A percentile compares a stretch with the other conserved stretches of the same genome.
These are phyloP conservation scores for Lactifluus piperatus DNA, from an alignment of 768 basidiomycete species.

Conservation along the genomic window DNA sequence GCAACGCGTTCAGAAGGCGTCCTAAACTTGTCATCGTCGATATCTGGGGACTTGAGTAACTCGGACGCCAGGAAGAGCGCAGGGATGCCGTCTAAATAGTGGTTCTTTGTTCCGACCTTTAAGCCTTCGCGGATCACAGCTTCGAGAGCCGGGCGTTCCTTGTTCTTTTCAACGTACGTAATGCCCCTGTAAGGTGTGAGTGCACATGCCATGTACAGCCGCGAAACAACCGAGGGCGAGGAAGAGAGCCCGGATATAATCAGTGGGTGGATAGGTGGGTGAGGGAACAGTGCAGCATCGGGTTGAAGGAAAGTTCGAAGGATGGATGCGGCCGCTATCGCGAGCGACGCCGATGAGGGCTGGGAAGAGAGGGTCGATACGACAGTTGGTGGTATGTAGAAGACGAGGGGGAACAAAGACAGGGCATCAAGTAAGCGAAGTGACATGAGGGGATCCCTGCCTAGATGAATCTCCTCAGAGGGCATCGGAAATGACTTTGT, in stretches of 20 bases:
- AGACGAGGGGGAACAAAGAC: conserved; percentile 59
- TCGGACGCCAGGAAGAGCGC: conserved; percentile 49
- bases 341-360: conserved; percentile 32
- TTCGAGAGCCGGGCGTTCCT: conserved; percentile 47
- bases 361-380: conserved; percentile 37
- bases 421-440: conserved; percentile 69
- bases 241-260: conserved; percentile 29
- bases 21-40: conserved; percentile 30
- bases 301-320: conserved; percentile 42
- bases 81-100: conserved; percentile 71
- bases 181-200: conserved; percentile 62
- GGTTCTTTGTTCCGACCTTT: conserved; percentile 72
- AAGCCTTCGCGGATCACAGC: conserved; percentile 74
- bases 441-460: conserved; percentile 62
- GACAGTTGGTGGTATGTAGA: conserved; percentile 44
- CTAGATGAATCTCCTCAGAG: conserved; percentile 31
- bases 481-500: neutral
- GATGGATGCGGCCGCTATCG: conserved; percentile 49
- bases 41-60: conserved; percentile 31
- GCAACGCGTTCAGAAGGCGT: conserved; percentile 42
- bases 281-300: conserved; percentile 20
- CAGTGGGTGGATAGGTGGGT: conserved; percentile 42
- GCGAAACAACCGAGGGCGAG: conserved; percentile 37
- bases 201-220: conserved; percentile 72
- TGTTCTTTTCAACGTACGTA: conserved; percentile 57